These are phyloP conservation scores for Bauhinia variegata DNA, from an alignment of 306 rosid genomes.

Conservation along the genomic window DNA sequence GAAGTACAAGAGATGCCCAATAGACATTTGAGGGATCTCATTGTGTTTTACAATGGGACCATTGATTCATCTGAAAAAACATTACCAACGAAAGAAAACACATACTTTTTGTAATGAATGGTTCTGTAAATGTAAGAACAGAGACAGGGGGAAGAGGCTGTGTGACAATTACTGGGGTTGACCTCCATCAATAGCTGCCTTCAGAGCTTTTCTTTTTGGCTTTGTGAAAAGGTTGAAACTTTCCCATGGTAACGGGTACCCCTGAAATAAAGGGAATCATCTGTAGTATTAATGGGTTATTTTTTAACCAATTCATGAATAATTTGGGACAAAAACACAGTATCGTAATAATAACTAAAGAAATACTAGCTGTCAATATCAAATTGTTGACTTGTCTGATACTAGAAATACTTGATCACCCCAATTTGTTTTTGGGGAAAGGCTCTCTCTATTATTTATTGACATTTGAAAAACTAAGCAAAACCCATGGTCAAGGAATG, in stretches of 20 bases:
- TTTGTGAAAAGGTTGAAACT: conserved; percentile 1
- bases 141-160: conserved; percentile 11
- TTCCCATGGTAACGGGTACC: not conserved
- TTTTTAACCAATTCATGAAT: too few species aligned
- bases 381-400: not conserved
- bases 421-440: too few species aligned
- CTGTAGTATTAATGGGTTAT: too few species aligned
- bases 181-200: conserved; percentile 11
- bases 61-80: conserved; percentile 30
- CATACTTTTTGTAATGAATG: conserved; percentile 6
- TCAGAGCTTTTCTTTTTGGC: not conserved
- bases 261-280: too few species aligned
- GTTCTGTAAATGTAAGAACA: conserved; percentile 24
- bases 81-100: conserved; percentile 15
- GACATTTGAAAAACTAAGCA: not conserved
- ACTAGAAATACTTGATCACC: too few species aligned
- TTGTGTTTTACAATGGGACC: conserved; percentile 37
- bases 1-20: conserved; percentile 35
- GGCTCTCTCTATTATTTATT: not conserved
- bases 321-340: too few species aligned
- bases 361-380: not conserved
- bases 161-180: not conserved
- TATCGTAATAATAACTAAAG: too few species aligned
- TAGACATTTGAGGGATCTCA: conserved; percentile 35
- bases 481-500: conserved; percentile 24